Percentiles rank a stretch among this genome's conserved stretches.
phyloP scores from a whole-genome alignment of 805 yeast species.

The Saturnispora besseyi region DNA sequence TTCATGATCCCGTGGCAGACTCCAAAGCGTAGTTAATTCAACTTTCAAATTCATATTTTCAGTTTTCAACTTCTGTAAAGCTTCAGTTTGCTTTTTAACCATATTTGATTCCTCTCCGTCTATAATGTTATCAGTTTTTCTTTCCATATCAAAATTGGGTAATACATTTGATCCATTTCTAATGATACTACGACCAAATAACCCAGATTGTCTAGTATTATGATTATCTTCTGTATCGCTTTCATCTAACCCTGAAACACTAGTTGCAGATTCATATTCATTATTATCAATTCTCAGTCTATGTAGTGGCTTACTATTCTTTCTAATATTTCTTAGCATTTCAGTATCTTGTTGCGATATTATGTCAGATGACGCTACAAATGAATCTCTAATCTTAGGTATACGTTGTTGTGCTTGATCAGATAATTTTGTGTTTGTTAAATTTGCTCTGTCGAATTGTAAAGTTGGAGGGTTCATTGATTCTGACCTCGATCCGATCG shows the following conservation, averaged over 20 bases:
- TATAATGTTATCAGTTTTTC: background rate
- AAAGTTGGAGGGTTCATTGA: background rate
- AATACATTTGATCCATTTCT: slow-evolving; percentile 20
- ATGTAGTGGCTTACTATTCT: slow-evolving; percentile 2
- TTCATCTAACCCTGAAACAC: slow-evolving; percentile 15
- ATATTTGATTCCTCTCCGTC: slow-evolving; percentile 18
- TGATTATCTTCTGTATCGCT: slow-evolving; percentile 15
- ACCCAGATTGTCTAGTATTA: slow-evolving; percentile 7
- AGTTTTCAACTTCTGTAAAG: slow-evolving; percentile 24
- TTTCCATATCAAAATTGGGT: slow-evolving; percentile 18
- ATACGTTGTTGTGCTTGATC: slow-evolving; percentile 1
- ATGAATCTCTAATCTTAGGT: slow-evolving; percentile 1
- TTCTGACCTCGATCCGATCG: slow-evolving; percentile 10
- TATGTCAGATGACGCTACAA: background rate
- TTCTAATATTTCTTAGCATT: slow-evolving; percentile 1
- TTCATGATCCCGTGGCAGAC: slow-evolving; percentile 35
- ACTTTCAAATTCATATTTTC: slow-evolving; percentile 38
- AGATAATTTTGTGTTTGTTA: background rate
- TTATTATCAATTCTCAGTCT: slow-evolving; percentile 5
- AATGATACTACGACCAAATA: slow-evolving; percentile 11
- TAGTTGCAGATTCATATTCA: slow-evolving; percentile 14
- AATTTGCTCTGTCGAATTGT: slow-evolving; percentile 1
- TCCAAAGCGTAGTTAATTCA: slow-evolving; percentile 33
- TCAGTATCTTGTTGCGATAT: slow-evolving; percentile 5
- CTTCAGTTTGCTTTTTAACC: slow-evolving; percentile 22